Evolutionary conservation across 148 eudicot species (phyloP), one percentile per base, ranked within the genome.

Genomic region (Chenopodium album): DNA sequence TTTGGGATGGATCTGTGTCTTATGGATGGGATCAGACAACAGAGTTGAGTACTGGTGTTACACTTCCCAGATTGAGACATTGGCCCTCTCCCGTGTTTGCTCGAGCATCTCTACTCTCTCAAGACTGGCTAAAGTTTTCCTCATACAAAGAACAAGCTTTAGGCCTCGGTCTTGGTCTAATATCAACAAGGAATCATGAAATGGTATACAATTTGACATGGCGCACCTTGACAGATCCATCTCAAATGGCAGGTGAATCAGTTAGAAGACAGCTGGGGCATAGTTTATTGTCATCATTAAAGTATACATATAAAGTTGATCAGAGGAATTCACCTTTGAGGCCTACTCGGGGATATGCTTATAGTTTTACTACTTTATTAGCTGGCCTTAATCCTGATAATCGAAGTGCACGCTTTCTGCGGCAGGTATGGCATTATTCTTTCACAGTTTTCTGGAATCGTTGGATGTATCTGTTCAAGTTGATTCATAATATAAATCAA

Each of bases 241-340:
- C 94, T 16, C 98, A 96, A 90, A 80, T 89, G 91, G 89, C 99
- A 73, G 92, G 95, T 22, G 83, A 79, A 71, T 82, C 94, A 78
- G 90, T 96, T 76, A 91, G 99, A 89, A 90, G 98, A 86, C 98
- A 96, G 83, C 90, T 96, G 80, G 99, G 99, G 70, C 99, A 94
- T 84, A 85, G 88, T 84, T 90, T 96, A 76, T 78, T 92, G 67
- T 96, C 99, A 7, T 89, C 93, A 68, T 75, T 96, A 80, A 96
- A 94, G 88, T 92, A 96, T 85, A 91, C 92, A 44, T 96, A 80
- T 76, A 96, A 90, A 82, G 78, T 92, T 81, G 99, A 96, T 81
- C 84, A 77, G 80, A 92, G 98, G 87, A 87, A 96, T 87, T 94
- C 97, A 48, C 76, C 88, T 67, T 44, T 92, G 73, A 92, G 99